Evolutionary conservation across 331 rosid genomes (phyloP).

Genomic region (Telfairia occidentalis): DNA sequence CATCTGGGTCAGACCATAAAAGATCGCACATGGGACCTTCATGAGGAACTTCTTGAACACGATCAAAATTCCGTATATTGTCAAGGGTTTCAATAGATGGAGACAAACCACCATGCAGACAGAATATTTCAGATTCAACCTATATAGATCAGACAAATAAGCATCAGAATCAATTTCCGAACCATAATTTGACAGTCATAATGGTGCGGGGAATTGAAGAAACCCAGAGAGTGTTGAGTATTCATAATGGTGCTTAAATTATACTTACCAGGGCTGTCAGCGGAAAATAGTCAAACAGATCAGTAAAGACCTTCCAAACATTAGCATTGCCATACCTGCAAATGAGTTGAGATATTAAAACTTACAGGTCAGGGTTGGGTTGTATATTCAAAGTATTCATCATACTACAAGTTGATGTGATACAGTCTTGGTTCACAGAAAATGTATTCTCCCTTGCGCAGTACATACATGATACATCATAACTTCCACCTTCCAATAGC

Average conservation of each 20-base stretch:
- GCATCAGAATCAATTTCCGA: not conserved
- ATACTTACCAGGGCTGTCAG: slow-evolving; percentile 91
- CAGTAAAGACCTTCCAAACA: slow-evolving; percentile 95
- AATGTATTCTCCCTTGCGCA: not conserved
- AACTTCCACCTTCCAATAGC: not conserved
- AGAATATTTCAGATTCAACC: slow-evolving; percentile 95
- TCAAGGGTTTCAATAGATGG: slow-evolving; percentile 91
- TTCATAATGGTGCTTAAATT: not conserved
- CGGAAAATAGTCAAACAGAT: slow-evolving; percentile 92
- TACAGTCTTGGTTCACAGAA: not conserved
- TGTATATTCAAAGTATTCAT: not conserved
- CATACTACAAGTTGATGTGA: not conserved
- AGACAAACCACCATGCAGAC: slow-evolving; percentile 86
- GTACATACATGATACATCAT: not conserved
- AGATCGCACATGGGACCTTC: slow-evolving; percentile 99
- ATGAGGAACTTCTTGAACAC: slow-evolving; percentile 97
- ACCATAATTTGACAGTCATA: not conserved
- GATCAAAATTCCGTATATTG: slow-evolving; percentile 77
- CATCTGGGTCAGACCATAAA: slow-evolving; percentile 95
- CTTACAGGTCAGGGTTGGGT: slow-evolving; percentile 7
- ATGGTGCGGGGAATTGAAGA: not conserved
- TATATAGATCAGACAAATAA: slow-evolving; percentile 14
- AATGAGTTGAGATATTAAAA: slow-evolving; percentile 20
- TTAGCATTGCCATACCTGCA: slow-evolving; percentile 91
- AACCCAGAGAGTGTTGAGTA: not conserved